Base-by-base conservation (phyloP, 768 basidiomycete species). In the Tricholoma flavovirens region DNA sequence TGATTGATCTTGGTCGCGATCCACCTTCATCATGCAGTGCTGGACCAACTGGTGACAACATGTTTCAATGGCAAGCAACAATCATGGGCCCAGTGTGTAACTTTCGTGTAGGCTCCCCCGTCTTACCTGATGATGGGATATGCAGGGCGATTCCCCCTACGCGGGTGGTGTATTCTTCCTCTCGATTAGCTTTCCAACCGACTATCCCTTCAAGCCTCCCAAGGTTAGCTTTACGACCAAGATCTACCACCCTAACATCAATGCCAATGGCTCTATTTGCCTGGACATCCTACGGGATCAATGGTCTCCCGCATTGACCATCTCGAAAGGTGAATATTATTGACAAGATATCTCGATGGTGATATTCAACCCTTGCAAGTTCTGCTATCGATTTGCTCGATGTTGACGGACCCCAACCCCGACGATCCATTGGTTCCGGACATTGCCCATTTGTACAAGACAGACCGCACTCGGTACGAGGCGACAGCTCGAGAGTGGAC, bases 191-290 rank as follows among this genome's bases (percentile, higher is more conserved):
- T 94, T 94, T 82, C 92, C 93, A 48, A 92, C 90, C 73, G 96
- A 99, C 73, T 99, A 99, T 79, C 97, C 97, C 22, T 98, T 98
- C 88, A 98, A 98, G 77, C 97, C 97, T 42, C 97, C 97, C 75
- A 99, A 99, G 83, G 93, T 99, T 76, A 88, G 88, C 79, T 99
- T 99, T 75, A 96, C 93, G 63, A 98, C 97, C 69, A 98, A 97
- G 90, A 98, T 98, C 66, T 98, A 98, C 74, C 96, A 98, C 75
- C 96, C 96, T 33, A 98, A 98, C 81, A 98, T 99, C 93, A 99
- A 99, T 71, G 92, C 96, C 64, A 99, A 99, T 67, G 97, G 97
- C 40, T 95, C 93, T 61, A 98, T 99, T 74, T 99, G 96, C 73
- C 77, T 99, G 65, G 97, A 99, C 73, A 99, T 99, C 69, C 77